Evolutionary conservation across 805 yeast genomes (phyloP), one percentile per base, ranked within the genome.

Genomic region (Kuraishia piskuri): DNA sequence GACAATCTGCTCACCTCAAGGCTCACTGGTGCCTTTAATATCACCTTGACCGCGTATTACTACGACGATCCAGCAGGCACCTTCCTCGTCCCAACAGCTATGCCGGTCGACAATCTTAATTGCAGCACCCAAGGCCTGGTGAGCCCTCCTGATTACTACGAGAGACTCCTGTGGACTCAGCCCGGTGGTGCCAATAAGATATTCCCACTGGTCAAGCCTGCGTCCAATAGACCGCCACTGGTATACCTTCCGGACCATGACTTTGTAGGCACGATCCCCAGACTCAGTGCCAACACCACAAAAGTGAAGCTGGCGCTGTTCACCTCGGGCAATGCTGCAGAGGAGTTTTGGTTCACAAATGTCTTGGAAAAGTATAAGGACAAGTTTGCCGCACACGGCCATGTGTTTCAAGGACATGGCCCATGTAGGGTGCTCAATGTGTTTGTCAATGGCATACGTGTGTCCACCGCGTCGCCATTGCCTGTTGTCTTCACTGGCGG

Each of bases 401-500:
- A 72, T 50, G 61, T 60, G 4, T 70, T 78, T 19, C 62, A 67
- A 12, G 87, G 87, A 6, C 85, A 82, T 63, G 94, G 94, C 0
- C 91, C 96, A 0, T 73, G 83, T 50, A 76, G 96, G 54, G 71
- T 82, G 23, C 72, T 88, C 17, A 81, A 84, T 58, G 80, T 87
- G 3, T 84, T 72, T 57, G 69, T 85, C 49, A 76, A 83, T 58
- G 88, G 79, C 26, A 59, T 73, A 23, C 75, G 85, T 51, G 77
- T 88, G 7, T 84, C 84, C 1, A 70, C 82, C 2, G 78, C 77
- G 25, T 71, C 82, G 23, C 95, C 96, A 2, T 81, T 79, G 58
- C 91, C 92, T 1, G 79, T 83, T 7, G 77, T 90, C 17, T 90
- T 76, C 68, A 82, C 96, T 1, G 96, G 96, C 6, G 96, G 96